Base-by-base conservation (phyloP, 2,329 filamentous ascomycete species). In the Periglandula ipomoeae region DNA sequence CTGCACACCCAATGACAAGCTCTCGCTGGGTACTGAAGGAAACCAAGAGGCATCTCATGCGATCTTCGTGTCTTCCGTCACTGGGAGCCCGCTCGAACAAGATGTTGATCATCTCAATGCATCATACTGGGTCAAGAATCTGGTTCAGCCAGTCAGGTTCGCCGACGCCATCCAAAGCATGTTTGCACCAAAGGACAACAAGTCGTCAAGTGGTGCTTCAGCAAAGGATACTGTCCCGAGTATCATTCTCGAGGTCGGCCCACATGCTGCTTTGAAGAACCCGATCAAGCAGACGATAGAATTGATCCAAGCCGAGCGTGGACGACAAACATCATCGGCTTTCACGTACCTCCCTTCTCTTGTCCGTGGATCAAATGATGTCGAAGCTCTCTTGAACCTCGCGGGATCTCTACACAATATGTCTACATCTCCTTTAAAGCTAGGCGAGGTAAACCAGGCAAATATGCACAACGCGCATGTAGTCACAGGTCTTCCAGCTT, bases 231-330 rank as follows among this genome's bases (percentile, higher is more conserved):
- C 17, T 5, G 22, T 22, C 45, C 55, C 30, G 10, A 13, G 53
- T 2, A 60, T 73, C 17, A 52, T 74, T 15, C n/a, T 69, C 2
- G 71, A 73, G 55, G 54, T 73, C 5, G 70, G 71, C 0, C 70
- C 71, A 0, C 70, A 73, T 54, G 64, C 70, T 5, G 70, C 68
- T 7, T 60, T 74, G 4, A 65, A 69, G 44, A 69, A 69, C 0
- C 70, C 70, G 2, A 61, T 72, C 44, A 70, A 71, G 55, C 69
- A 73, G 56, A 70, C 71, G 9, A 20, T 51, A 15, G 34, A 46
- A 11, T 34, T 20, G 2, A 20, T 44, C 8, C 22, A 23, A 11
- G 55, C 70, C 19, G 71, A 65, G 23, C 13, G 45, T 39, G 38
- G 26, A 30, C 5, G 8, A 17, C 15, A 24, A 30, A 9, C 7